Percentiles rank a stretch among this genome's conserved stretches.
Conservation (phyloP, 1,284 basidiomycete species). For the Fomitopsis palustris region DNA sequence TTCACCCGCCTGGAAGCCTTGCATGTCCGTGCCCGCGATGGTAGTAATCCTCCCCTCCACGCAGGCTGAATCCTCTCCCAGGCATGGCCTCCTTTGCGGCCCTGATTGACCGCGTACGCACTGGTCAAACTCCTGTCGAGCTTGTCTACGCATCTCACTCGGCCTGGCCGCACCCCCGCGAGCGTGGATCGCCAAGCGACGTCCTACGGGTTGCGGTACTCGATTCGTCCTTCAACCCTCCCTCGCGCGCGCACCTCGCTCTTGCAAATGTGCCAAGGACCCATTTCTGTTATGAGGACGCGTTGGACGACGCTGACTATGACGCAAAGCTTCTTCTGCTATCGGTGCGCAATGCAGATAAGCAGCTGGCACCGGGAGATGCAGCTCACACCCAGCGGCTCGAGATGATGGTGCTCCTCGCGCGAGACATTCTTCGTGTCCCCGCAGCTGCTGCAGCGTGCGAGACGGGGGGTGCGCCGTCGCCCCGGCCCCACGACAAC, state of each 20-base stretch:
- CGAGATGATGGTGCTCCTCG: constrained; percentile 78
- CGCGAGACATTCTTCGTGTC: constrained; percentile 39
- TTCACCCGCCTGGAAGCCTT: not conserved
- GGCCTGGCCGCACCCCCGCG: constrained; percentile 46
- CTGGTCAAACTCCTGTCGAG: constrained; percentile 45
- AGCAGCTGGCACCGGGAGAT: constrained; percentile 68
- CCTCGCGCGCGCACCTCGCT: constrained; percentile 83
- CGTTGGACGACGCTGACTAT: constrained; percentile 36
- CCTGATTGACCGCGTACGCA: constrained; percentile 38
- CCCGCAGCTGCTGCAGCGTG: not conserved
- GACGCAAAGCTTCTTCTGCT: constrained; percentile 82
- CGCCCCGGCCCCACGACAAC: constrained; percentile 32
- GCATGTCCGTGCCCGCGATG: constrained; percentile 3
- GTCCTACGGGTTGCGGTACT: constrained; percentile 61
- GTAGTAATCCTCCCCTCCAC: not conserved
- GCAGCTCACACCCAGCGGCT: constrained; percentile 73
- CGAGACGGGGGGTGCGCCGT: not conserved
- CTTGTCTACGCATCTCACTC: constrained; percentile 52
- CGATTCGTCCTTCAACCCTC: constrained; percentile 95
- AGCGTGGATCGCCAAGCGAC: not conserved
- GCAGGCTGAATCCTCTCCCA: not conserved
- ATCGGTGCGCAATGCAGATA: constrained; percentile 90
- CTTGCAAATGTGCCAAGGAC: constrained; percentile 54
- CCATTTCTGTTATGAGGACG: constrained; percentile 1
- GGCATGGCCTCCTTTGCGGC: constrained; percentile 19